These are phyloP conservation scores for Pyricularia grisea DNA, from an alignment of 2,329 filamentous ascomycete genomes.

Conservation along the genomic window DNA sequence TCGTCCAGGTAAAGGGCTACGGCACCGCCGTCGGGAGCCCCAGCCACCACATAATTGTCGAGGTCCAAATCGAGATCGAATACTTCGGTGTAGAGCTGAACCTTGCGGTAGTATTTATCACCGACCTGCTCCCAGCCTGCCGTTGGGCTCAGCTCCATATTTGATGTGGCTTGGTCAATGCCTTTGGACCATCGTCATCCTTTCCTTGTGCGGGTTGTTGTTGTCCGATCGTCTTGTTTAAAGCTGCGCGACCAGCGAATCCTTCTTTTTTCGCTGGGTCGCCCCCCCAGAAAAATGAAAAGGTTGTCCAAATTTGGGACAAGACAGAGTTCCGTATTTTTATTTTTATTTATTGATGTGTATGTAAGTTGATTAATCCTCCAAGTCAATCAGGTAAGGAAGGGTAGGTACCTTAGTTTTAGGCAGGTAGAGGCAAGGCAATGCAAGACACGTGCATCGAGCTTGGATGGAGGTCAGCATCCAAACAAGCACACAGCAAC, in stretches of 20 bases:
- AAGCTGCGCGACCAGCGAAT: not conserved
- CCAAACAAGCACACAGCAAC: not conserved
- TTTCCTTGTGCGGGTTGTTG: not conserved
- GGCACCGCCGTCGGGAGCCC: constrained; percentile 88
- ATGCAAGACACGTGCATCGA: not conserved
- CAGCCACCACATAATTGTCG: constrained; percentile 85
- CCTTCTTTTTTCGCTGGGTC: no score
- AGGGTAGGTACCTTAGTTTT: not conserved
- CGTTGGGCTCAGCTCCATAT: constrained; percentile 57
- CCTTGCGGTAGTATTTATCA: constrained; percentile 91
- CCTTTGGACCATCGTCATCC: not conserved
- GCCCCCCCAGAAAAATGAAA: no score
- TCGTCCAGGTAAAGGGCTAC: constrained; percentile 68
- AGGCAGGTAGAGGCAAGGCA: not conserved
- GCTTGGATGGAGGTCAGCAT: not conserved
- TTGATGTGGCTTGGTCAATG: not conserved
- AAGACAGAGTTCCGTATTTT: not conserved
- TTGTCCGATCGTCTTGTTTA: not conserved
- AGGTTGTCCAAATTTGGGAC: no score
- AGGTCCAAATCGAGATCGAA: constrained; percentile 92
- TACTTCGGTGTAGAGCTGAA: constrained; percentile 82
- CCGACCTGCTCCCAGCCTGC: constrained; percentile 92
- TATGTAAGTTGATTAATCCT: not conserved
- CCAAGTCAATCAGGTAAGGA: not conserved
- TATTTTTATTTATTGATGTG: not conserved